phyloP scores from a whole-genome alignment of 441 rosid genomes.

The Lepidium campestre region DNA sequence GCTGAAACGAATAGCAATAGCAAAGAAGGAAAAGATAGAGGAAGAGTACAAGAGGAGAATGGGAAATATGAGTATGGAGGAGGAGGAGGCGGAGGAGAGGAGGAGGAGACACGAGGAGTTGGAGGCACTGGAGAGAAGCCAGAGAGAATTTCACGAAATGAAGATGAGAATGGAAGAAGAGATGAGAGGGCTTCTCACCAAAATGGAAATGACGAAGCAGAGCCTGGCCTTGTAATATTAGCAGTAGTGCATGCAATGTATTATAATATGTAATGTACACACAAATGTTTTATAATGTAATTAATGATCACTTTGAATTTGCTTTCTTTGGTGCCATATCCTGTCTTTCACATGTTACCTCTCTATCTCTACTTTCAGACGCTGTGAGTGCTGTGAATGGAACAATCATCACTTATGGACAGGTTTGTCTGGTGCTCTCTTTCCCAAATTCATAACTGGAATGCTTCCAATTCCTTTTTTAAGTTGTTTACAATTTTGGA shows the following conservation, averaged over 20 bases:
- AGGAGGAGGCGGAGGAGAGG: conserved; percentile 62
- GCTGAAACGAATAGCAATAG: conserved; percentile 69
- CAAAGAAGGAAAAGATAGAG: conserved; percentile 72
- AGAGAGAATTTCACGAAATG: conserved; percentile 46
- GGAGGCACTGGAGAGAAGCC: conserved; percentile 43
- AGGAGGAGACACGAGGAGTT: conserved; percentile 35
- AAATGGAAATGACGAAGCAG: conserved; percentile 77
- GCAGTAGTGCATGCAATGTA: not conserved
- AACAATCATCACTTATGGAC: conserved; percentile 78
- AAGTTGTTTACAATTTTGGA: not conserved
- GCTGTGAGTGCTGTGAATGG: conserved; percentile 59
- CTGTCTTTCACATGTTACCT: conserved; percentile 1
- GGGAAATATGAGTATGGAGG: conserved; percentile 54
- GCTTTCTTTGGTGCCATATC: not conserved
- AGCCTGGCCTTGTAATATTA: conserved; percentile 47
- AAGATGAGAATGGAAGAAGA: conserved; percentile 46
- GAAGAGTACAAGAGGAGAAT: conserved; percentile 63
- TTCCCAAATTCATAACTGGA: not conserved
- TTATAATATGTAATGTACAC: not conserved
- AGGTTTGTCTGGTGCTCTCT: conserved; percentile 36
- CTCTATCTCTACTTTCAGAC: conserved; percentile 1
- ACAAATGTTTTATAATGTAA: not conserved
- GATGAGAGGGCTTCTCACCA: conserved; percentile 39
- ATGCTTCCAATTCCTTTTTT: not conserved
- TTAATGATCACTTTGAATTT: not conserved